Base-by-base conservation (phyloP, 768 basidiomycete genomes). In the Leucosporidium yakuticum region DNA sequence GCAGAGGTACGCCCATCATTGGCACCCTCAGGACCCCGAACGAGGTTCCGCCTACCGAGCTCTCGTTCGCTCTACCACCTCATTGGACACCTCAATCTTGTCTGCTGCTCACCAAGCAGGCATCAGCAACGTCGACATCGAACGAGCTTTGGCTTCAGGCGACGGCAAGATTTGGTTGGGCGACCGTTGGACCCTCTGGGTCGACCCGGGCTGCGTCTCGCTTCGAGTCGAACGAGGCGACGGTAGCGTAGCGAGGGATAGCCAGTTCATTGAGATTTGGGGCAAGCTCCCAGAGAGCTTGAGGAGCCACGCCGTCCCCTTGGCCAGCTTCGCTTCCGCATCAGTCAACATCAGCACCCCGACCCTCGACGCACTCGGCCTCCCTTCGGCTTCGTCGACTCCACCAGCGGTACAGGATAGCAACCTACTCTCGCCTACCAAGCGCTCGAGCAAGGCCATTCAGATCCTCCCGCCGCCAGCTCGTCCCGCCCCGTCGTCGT, bases 161-260 rank as follows among this genome's bases (percentile, higher is more conserved):
- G 64, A 44, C 4, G 31, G 47, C 36, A 27, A 27, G n/a, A 32
- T 69, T 14, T 2, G 50, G 39, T 56, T 73, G 15, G 71, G 71
- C 31, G 70, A 69, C 23, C 55, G 69, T 15, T 73, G 75, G 75
- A 76, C 74, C 7, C 51, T 76, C 39, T 76, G 75, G 75, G 69
- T 76, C 51, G 75, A 76, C 64, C 75, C 75, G 0, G 75, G 75
- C 50, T 75, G 74, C 70, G 75, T 76, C 25, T 54, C 64, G 32
- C 65, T 74, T 15, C 57, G 74, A 3, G 49, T 75, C 39, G 69
- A 73, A 25, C 66, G 66, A 23, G 65, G 44, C 20, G 74, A 73
- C 31, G 70, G 60, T 20, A 44, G 14, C 39, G 57, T 31, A 11
- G 55, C 62, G 4, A 50, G 68, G 29, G 67, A 69, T 36, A 67